Percentiles rank a stretch among this genome's conserved stretches.
Conservation (phyloP, 306 rosid species). For the Clitoria ternatea region DNA sequence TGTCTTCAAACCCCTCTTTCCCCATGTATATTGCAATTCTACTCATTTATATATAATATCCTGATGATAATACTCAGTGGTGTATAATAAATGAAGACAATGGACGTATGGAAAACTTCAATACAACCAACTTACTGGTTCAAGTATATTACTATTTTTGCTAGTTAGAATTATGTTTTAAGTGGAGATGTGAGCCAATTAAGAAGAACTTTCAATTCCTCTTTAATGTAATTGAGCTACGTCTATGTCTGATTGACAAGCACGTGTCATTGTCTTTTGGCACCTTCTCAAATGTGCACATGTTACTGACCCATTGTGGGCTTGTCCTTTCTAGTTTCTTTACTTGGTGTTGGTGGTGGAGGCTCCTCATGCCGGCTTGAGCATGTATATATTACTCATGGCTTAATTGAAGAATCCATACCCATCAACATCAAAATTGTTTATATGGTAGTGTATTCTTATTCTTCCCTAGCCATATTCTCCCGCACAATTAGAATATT, state of each 20-base stretch:
- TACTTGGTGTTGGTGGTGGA: conserved; percentile 38
- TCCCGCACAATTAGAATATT: conserved; percentile 5
- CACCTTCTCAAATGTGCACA: conserved; percentile 42
- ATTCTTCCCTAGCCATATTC: conserved; percentile 7
- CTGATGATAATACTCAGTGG: not conserved
- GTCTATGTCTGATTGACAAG: conserved; percentile 34
- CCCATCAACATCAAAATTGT: conserved; percentile 29
- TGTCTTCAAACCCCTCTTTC: conserved; percentile 16
- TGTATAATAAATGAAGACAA: not conserved
- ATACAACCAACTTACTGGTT: not conserved
- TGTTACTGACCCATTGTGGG: conserved; percentile 54
- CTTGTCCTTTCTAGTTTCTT: conserved; percentile 41
- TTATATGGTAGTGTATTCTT: not conserved
- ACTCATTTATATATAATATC: not conserved
- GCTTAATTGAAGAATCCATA: conserved; percentile 40
- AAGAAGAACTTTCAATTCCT: not conserved
- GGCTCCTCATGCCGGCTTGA: conserved; percentile 32
- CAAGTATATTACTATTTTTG: not conserved
- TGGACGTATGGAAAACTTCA: not conserved
- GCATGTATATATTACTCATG: conserved; percentile 29
- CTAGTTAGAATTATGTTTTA: not conserved
- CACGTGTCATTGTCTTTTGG: conserved; percentile 43
- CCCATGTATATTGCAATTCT: not conserved
- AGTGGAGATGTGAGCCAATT: not conserved
- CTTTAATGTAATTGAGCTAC: not conserved